phyloP scores from a whole-genome alignment of 2,329 filamentous ascomycete genomes.

The Escovopsis sp. region DNA sequence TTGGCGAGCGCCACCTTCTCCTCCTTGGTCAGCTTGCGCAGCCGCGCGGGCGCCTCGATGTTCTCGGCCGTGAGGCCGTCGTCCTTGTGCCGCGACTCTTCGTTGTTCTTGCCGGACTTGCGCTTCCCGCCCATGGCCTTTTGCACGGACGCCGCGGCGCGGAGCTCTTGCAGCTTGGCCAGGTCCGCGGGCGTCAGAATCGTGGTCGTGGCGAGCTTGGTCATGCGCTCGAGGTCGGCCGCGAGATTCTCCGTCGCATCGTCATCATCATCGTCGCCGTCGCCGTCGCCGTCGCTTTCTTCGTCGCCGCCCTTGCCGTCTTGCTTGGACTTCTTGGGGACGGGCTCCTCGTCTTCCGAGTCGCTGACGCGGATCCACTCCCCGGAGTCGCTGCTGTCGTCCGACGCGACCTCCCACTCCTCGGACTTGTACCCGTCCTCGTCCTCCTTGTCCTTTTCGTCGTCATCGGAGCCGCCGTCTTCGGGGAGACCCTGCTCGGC shows the following conservation, averaged over 20 bases:
- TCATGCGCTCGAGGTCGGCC: constrained; percentile 36
- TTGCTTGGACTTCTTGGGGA: constrained; percentile 27
- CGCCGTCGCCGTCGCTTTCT: constrained; percentile 11
- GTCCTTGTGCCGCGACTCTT: constrained; percentile 53
- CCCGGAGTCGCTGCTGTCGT: constrained; percentile 54
- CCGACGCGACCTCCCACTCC: constrained; percentile 47
- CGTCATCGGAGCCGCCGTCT: constrained; percentile 45
- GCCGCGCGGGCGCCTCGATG: constrained; percentile 71
- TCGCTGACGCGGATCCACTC: constrained; percentile 93
- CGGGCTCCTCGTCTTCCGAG: constrained; percentile 52
- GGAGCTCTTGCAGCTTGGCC: constrained; percentile 84
- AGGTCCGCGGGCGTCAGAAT: constrained; percentile 93
- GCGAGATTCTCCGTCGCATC: constrained; percentile 9
- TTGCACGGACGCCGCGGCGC: constrained; percentile 55
- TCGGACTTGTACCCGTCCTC: constrained; percentile 39
- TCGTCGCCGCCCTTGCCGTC: constrained; percentile 16
- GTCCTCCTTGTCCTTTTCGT: constrained; percentile 37
- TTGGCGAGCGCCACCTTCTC: constrained; percentile 73
- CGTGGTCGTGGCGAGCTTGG: constrained; percentile 76
- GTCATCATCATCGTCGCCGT: constrained; percentile 10
- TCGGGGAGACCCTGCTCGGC: constrained; percentile 54
- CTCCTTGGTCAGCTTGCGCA: constrained; percentile 78
- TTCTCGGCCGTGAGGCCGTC: constrained; percentile 81
- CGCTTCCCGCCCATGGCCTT: constrained; percentile 37
- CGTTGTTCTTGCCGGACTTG: constrained; percentile 33